phyloP scores from a whole-genome alignment of 225 moss, liverwort and hornwort genomes.

The Antitrichia curtipendula region DNA sequence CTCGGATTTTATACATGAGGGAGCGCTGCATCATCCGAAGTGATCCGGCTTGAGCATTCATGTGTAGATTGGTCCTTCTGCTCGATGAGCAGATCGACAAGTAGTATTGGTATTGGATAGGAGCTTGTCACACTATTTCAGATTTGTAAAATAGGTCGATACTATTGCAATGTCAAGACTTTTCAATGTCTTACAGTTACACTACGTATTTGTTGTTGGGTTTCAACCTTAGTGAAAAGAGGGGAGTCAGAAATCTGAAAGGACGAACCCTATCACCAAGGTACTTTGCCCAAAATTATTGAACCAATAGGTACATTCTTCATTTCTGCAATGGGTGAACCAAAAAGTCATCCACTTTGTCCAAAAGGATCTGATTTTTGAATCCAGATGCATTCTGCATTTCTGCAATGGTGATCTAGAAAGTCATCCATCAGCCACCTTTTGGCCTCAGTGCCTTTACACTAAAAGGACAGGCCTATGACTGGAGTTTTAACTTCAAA shows the following conservation, averaged over 20 bases:
- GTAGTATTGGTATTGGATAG: not conserved
- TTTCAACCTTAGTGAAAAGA: not conserved
- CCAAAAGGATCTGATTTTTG: no score
- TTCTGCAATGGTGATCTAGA: no score
- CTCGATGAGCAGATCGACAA: not conserved
- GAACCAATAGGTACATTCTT: not conserved
- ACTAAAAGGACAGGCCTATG: accelerated
- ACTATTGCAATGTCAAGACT: not conserved
- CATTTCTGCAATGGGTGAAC: no score
- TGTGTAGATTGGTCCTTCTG: not conserved
- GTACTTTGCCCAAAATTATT: not conserved
- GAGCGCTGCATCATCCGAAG: not conserved
- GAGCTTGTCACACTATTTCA: not conserved
- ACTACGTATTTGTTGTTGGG: not conserved
- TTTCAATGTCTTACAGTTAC: not conserved
- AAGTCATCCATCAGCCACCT: not conserved
- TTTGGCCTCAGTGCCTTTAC: accelerated
- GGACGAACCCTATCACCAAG: not conserved
- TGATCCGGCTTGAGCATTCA: not conserved
- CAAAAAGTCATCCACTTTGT: not conserved
- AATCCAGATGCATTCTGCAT: no score
- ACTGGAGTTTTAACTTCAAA: accelerated
- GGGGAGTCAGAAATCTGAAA: no score
- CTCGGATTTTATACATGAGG: not conserved
- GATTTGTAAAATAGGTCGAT: not conserved